A percentile compares a stretch with the other conserved stretches of the same genome.
Conservation (phyloP, 1,284 basidiomycete species). For the Peniophora sp. region DNA sequence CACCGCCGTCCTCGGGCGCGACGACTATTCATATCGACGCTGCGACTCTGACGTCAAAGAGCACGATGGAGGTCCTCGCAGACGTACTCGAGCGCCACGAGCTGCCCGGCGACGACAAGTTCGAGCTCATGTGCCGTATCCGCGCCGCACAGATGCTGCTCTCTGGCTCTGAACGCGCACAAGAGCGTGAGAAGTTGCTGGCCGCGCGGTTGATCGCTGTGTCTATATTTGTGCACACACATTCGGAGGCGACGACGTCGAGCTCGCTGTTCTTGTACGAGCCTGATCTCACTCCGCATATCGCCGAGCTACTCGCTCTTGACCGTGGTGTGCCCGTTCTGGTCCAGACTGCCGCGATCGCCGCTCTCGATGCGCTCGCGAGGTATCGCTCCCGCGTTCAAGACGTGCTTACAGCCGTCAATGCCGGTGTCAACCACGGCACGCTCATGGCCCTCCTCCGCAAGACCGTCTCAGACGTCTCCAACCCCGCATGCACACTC, state of each 20-base stretch:
- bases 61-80: constrained; percentile 68
- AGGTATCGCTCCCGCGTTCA: constrained; percentile 78
- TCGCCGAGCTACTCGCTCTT: constrained; percentile 85
- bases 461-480: constrained; percentile 69
- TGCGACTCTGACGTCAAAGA: constrained; percentile 47
- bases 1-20: constrained; percentile 34
- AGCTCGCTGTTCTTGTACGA: constrained; percentile 90
- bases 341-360: constrained; percentile 79
- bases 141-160: constrained; percentile 68
- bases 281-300: constrained; percentile 80
- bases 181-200: constrained; percentile 74
- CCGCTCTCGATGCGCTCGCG: constrained; percentile 84
- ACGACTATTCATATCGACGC: constrained; percentile 59
- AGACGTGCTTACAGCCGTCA: constrained; percentile 87
- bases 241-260: constrained; percentile 71
- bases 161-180: constrained; percentile 38
- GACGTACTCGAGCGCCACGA: constrained; percentile 66
- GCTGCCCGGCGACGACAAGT: constrained; percentile 81
- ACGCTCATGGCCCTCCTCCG: constrained; percentile 85
- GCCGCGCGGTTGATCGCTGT: constrained; percentile 81
- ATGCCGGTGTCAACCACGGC: constrained; percentile 95
- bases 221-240: constrained; percentile 83
- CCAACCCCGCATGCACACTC: constrained; percentile 54
- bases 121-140: constrained; percentile 85
- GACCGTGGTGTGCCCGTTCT: constrained; percentile 60